Conservation (phyloP, 1,284 basidiomycete genomes). For the Melampsora occidentalis region DNA sequence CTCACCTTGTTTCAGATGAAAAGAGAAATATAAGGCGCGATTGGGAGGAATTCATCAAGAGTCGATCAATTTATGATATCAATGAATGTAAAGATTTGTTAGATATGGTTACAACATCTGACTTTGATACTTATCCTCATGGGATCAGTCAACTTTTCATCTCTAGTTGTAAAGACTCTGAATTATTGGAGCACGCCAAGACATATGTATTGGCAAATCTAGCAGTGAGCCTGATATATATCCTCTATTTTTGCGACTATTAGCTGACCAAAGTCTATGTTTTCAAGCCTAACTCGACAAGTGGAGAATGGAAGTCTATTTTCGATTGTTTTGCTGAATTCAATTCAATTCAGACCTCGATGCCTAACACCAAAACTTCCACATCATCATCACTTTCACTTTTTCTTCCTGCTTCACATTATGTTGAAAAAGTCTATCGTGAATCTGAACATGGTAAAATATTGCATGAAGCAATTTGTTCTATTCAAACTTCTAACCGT, state of each 20-base stretch:
- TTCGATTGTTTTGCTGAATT: slow-evolving; percentile 2
- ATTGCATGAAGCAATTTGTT: slow-evolving; percentile 1
- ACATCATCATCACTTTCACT: neutral
- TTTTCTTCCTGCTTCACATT: neutral
- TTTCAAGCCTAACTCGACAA: neutral
- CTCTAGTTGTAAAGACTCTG: neutral
- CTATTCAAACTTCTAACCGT: neutral
- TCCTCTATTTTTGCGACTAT: neutral
- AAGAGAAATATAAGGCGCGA: neutral
- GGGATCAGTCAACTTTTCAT: slow-evolving; percentile 1
- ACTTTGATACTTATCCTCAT: slow-evolving; percentile 11
- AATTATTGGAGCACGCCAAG: neutral
- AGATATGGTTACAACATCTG: neutral
- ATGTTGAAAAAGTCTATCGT: neutral
- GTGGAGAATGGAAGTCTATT: neutral
- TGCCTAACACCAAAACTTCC: neutral
- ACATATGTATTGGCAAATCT: slow-evolving; percentile 7
- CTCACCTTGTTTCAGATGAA: neutral
- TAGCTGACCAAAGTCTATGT: neutral
- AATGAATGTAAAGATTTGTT: neutral
- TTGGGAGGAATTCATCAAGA: neutral
- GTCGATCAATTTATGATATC: neutral
- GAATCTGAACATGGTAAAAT: neutral
- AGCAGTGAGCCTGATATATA: neutral
- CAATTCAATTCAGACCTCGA: neutral